phyloP scores from a whole-genome alignment of 1,139 yeast genomes.

The Blastobotrys capitulatus region DNA sequence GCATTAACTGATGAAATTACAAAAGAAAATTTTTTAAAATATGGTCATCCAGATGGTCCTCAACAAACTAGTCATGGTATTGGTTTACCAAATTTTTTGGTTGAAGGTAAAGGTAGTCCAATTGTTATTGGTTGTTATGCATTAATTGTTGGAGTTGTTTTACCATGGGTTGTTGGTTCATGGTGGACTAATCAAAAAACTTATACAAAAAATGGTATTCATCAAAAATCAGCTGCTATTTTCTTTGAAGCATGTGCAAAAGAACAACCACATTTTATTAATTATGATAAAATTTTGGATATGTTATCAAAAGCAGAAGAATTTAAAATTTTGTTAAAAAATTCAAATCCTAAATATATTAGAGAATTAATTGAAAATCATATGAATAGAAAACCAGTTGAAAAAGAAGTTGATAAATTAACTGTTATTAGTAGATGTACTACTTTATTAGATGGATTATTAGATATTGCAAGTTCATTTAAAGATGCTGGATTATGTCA shows the following conservation, averaged over 20 bases:
- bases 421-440: conserved; percentile 61
- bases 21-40: conserved; percentile 73
- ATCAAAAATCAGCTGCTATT: conserved; percentile 71
- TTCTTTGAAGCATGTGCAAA: conserved; percentile 51
- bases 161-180: conserved; percentile 70
- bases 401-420: conserved; percentile 44
- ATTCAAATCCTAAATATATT: conserved; percentile 41
- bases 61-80: conserved; percentile 94
- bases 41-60: conserved; percentile 98
- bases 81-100: conserved; percentile 88
- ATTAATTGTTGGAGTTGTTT: conserved; percentile 62
- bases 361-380: conserved; percentile 50
- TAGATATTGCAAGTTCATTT: conserved; percentile 78
- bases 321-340: conserved; percentile 43
- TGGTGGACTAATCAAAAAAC: conserved; percentile 90
- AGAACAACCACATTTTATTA: conserved; percentile 67
- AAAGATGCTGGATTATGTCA: conserved; percentile 63
- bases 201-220: conserved; percentile 78
- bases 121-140: conserved; percentile 64
- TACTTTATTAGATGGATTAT: conserved; percentile 59
- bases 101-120: conserved; percentile 76
- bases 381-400: conserved; percentile 44
- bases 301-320: conserved; percentile 65
- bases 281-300: conserved; percentile 50
- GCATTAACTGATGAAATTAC: conserved; percentile 89